Conservation (phyloP, 441 rosid genomes). For the Gossypium laxum region DNA sequence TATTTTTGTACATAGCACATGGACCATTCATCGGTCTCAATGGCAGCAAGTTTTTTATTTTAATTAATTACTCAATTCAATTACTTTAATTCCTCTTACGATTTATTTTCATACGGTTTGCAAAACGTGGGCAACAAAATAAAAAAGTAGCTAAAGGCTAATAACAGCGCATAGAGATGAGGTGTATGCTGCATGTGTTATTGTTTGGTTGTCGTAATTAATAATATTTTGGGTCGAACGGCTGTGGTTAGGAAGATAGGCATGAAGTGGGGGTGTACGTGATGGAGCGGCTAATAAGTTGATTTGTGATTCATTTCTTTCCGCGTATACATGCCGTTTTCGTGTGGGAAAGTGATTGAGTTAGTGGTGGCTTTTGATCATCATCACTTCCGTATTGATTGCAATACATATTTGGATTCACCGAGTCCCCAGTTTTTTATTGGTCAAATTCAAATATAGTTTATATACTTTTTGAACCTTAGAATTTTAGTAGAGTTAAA, state of each 20-base stretch:
- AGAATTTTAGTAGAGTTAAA: no score
- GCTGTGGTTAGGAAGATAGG: background rate
- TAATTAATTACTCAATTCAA: constrained; percentile 1
- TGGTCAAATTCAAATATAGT: no score
- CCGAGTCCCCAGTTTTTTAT: no score
- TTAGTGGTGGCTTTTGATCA: background rate
- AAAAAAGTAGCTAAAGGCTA: no score
- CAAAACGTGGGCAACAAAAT: no score
- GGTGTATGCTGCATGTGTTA: background rate
- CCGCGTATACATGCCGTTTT: background rate
- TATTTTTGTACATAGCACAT: constrained; percentile 14
- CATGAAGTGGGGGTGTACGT: background rate
- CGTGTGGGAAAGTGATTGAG: constrained; percentile 13
- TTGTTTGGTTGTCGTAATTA: background rate
- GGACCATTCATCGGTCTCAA: background rate
- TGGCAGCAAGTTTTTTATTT: background rate
- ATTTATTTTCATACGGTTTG: background rate
- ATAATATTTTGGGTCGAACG: background rate
- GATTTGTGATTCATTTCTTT: background rate
- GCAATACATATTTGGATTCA: no score
- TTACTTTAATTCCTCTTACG: background rate
- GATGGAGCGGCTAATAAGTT: background rate
- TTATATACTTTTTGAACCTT: no score
- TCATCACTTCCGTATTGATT: no score
- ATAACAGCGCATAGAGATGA: background rate